phyloP scores from a whole-genome alignment of 768 basidiomycete species.

The Rhizopogon vinicolor region DNA sequence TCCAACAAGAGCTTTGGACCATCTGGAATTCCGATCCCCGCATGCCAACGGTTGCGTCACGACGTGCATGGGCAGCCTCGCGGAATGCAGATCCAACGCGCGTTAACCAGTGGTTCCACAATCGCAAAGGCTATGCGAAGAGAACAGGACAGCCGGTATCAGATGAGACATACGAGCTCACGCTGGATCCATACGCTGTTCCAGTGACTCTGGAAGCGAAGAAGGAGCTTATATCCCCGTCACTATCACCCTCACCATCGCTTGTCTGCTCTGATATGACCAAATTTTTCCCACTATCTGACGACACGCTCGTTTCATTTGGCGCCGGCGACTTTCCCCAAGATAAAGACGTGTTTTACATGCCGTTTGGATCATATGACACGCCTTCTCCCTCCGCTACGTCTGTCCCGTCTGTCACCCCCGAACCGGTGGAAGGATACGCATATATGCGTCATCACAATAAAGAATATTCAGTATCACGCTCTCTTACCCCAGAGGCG shows the following conservation, averaged over 20 bases:
- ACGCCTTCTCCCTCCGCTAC: not conserved
- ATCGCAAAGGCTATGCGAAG: conserved; percentile 20
- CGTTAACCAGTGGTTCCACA: conserved; percentile 22
- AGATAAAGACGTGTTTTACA: not conserved
- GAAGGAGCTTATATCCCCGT: not conserved
- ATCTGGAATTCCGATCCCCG: conserved; percentile 25
- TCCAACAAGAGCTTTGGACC: conserved; percentile 22
- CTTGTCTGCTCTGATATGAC: conserved; percentile 2
- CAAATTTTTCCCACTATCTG: conserved; percentile 11
- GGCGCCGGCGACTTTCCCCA: too few species aligned
- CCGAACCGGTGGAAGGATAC: not conserved
- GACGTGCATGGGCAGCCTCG: conserved; percentile 21
- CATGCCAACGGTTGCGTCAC: conserved; percentile 22
- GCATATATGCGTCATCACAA: not conserved
- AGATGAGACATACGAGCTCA: conserved; percentile 18
- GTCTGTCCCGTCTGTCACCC: not conserved
- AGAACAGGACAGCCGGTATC: conserved; percentile 14
- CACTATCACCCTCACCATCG: not conserved
- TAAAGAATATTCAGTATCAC: not conserved
- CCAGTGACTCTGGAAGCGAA: conserved; percentile 6
- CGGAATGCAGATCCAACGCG: conserved; percentile 14
- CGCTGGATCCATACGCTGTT: conserved; percentile 1
- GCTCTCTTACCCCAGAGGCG: not conserved
- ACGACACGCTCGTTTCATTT: conserved; percentile 17
- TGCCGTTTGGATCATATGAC: not conserved